These are phyloP conservation scores for Wilcoxina mikolae DNA, from an alignment of 495 filamentous ascomycete genomes.

Conservation along the genomic window DNA sequence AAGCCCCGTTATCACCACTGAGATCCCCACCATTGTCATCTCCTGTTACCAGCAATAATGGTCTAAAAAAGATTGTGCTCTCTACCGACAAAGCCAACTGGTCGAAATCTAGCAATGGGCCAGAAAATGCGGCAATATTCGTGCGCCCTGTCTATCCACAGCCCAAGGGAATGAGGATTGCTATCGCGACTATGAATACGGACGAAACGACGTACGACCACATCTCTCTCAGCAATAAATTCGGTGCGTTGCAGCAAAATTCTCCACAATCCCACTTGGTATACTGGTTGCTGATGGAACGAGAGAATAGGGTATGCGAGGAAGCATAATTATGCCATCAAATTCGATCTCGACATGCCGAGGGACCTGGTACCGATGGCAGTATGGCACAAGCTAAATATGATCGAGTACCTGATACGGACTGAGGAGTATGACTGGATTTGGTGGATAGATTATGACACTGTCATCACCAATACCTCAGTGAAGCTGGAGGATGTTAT, in stretches of 20 bases:
- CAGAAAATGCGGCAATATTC: neutral
- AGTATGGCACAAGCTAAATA: slow-evolving; percentile 8
- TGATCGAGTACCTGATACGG: slow-evolving; percentile 1
- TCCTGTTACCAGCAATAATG: neutral
- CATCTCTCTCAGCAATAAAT: slow-evolving; percentile 3
- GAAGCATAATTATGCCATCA: slow-evolving; percentile 5
- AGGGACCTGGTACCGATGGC: neutral
- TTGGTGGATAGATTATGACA: slow-evolving; percentile 28
- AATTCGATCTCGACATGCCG: neutral
- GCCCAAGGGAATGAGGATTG: slow-evolving; percentile 3
- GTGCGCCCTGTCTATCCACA: neutral
- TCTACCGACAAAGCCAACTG: neutral
- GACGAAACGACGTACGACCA: slow-evolving; percentile 4
- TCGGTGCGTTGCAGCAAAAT: neutral
- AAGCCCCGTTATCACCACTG: neutral
- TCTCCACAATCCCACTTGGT: neutral
- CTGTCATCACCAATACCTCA: slow-evolving; percentile 14
- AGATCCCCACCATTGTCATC: neutral
- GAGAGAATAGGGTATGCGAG: neutral
- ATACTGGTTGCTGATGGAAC: neutral
- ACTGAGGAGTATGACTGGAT: slow-evolving; percentile 28
- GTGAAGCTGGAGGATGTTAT: slow-evolving; percentile 19
- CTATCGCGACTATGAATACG: neutral
- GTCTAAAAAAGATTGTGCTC: neutral
- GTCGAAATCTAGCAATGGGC: neutral